Evolutionary conservation across 2,329 filamentous ascomycete genomes (phyloP).

Genomic region (Colletotrichum cordylinicola): DNA sequence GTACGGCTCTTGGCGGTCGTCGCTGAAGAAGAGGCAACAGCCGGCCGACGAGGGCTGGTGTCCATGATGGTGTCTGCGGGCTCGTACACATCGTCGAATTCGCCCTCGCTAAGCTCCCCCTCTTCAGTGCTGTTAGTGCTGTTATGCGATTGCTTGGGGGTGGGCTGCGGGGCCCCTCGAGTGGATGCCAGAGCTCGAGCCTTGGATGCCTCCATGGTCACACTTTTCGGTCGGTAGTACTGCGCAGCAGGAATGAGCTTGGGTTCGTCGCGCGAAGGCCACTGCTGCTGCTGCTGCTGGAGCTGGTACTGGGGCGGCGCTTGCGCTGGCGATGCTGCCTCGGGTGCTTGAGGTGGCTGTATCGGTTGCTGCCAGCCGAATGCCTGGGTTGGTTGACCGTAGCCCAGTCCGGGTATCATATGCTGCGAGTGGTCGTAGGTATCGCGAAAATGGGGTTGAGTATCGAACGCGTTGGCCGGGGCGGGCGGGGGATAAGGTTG

Average conservation of each 20-base stretch:
- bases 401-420: constrained; percentile 30
- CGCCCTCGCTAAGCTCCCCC: constrained; percentile 77
- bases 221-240: constrained; percentile 9
- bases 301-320: not conserved
- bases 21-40: not conserved
- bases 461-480: not conserved
- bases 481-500: not conserved
- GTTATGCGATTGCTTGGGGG: not conserved
- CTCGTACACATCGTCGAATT: constrained; percentile 64
- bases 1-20: not conserved
- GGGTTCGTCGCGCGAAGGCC: constrained; percentile 12
- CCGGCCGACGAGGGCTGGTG: not conserved
- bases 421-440: constrained; percentile 24
- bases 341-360: not conserved
- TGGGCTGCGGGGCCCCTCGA: not conserved
- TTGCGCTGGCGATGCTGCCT: not conserved
- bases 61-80: constrained; percentile 30
- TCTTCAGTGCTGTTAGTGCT: constrained; percentile 55
- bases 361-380: constrained; percentile 6
- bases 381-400: constrained; percentile 1
- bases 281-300: not conserved
- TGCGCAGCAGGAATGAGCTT: constrained; percentile 23
- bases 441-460: not conserved
- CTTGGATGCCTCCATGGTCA: constrained; percentile 25
- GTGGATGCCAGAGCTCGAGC: not conserved